Evolutionary conservation across 2,329 filamentous ascomycete genomes (phyloP), one percentile per base, ranked within the genome.

Genomic region (Phoma herbarum): DNA sequence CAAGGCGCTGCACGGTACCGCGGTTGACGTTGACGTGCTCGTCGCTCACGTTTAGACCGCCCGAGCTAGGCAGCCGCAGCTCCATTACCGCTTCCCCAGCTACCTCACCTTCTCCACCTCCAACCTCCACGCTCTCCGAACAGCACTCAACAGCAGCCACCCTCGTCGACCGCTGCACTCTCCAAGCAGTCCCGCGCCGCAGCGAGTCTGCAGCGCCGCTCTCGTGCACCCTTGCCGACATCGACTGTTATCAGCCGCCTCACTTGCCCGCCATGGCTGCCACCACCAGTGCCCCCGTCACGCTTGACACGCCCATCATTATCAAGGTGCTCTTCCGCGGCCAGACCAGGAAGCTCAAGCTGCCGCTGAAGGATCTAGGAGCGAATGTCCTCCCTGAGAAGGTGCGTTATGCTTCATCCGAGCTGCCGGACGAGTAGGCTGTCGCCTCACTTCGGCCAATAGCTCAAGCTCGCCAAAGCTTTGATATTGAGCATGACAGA

Each of bases 261-360:
- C 45, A 45, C 43, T 35, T 60, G 62, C 63, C 66, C 62, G 66
- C 62, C 69, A 78, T 80, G 74, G 75, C 79, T 59, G 73, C 79
- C 52, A 73, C 80, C 52, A 73, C 80, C 65, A 77, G 78, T 61
- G 73, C 79, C 56, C 78, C 82, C 39, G 82, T 86, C 57, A 83
- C 80, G 51, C 85, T 87, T 55, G 90, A 93, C 62, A 92, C 90
- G 51, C 82, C 86, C 65, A 90, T 98, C 79, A 92, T 90, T 66
- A 83, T 97, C 81, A 98, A 98, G 83, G 85, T 96, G 74, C 86
- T 87, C 72, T 87, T 90, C 73, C 87, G 93, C 73, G 91, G 91
- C 59, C 82, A 80, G 71, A 90, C 88, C 71, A 88, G 90, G 72
- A 90, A 93, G 70, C 91, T 96, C 82, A 97, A 96, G 85, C 85